Evolutionary conservation across 2,329 filamentous ascomycete species (phyloP), one percentile per base, ranked within the genome.

Genomic region (Pseudocercospora fijiensis): DNA sequence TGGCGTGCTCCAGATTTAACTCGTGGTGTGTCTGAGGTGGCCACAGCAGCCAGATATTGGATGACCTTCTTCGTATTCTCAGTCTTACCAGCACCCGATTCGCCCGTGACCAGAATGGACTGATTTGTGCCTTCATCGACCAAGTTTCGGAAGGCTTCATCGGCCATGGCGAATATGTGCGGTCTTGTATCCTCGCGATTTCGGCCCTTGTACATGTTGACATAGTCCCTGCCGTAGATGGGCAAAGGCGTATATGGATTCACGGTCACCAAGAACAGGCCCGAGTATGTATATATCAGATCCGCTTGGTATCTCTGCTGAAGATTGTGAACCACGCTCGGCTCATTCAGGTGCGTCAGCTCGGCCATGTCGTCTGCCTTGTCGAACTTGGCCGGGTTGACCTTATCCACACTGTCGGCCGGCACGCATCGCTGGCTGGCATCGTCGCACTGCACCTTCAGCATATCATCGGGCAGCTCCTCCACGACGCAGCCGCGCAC

Each of bases 31-130:
- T 98, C 94, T 0, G 91, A 87, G 47, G 91, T 90, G 9, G 95
- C 95, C 52, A 99, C 95, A 1, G 95, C 92, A 13, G 95, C 95
- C 49, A 99, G 86, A 74, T 99, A 99, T 73, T 99, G 96, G 61
- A 99, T 99, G 70, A 99, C 95, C 77, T 99, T 99, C 76, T 99
- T 99, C 16, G 95, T 99, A 76, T 99, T 99, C 76, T 99, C 95
- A 0, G 95, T 99, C 80, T 99, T 99, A 71, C 95, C 95, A 33
- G 95, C 95, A 75, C 95, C 95, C 18, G 95, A 99, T 80, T 99
- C 95, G 78, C 95, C 95, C 2, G 95, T 99, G 22, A 99, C 96
- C 58, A 99, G 83, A 72, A 99, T 99, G 73, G 94, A 98, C 79
- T 99, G 95, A 72, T 99, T 98, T 69, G 92, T 85, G 45, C 93